Evolutionary conservation across 2,329 filamentous ascomycete species (phyloP), one percentile per base, ranked within the genome.

Genomic region (Neonectria punicea): DNA sequence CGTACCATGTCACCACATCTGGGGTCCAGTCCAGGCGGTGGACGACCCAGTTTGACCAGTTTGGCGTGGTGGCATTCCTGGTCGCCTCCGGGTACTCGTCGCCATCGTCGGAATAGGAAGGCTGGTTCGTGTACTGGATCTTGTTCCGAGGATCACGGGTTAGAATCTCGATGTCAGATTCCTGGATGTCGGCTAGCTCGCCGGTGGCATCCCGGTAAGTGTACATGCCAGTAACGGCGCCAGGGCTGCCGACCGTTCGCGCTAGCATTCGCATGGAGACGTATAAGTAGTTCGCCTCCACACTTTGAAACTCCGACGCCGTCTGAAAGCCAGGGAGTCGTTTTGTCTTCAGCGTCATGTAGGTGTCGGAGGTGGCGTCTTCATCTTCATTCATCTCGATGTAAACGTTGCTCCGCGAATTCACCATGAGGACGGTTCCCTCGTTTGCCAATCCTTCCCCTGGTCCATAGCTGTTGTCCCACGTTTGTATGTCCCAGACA

Each of bases 51-150:
- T 85, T 79, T 22, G 82, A 78, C 84, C 86, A 87, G 13, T 80
- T 68, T 3, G 86, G 82, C 20, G 84, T 75, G 0, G 80, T 83
- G n/a, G 80, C 79, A 47, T 81, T 82, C 4, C 78, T 65, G 0
- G 83, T 84, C 1, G 86, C 82, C 16, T 78, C 75, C 0, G 79
- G 70, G 28, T 86, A 75, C 7, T 81, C 79, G 14, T 81, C 78
- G 16, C 83, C 85, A 3, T 79, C 74, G 1, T 78, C 77, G 51
- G 79, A 82, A 56, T 83, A 81, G 0, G 84, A 78, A 0, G 87
- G 87, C 73, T 90, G 87, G 73, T 90, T 90, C 7, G 87, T 89
- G 77, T 87, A 89, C 66, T 85, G 83, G 41, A 86, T 77, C 6
- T 75, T 70, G 46, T 78, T 70, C 16, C 68, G 73, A 2, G 80